Evolutionary conservation across 306 rosid genomes (phyloP).

Genomic region (Oemleria cerasiformis): DNA sequence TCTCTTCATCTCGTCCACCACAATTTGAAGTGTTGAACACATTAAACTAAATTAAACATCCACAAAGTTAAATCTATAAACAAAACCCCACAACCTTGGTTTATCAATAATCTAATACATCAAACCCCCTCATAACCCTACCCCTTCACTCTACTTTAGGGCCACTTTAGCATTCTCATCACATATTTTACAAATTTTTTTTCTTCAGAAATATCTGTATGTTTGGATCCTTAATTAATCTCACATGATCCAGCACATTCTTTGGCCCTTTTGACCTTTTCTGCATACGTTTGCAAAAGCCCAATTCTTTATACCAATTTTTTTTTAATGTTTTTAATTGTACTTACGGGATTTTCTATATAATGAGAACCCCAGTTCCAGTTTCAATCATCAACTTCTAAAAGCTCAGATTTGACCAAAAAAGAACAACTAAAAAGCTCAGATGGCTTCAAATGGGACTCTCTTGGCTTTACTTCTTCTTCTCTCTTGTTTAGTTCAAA

Average conservation of each 20-base stretch:
- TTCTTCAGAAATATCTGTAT: background rate
- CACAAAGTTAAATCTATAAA: conserved; percentile 34
- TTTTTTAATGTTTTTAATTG: background rate
- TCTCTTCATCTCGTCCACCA: background rate
- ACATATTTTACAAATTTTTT: background rate
- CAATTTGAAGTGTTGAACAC: background rate
- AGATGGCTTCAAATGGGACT: conserved; percentile 57
- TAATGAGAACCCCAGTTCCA: background rate
- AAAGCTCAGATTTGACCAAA: background rate
- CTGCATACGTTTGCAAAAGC: background rate
- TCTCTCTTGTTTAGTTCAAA: conserved; percentile 41
- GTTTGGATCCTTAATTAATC: background rate
- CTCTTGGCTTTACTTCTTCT: conserved; percentile 51
- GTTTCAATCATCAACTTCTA: conserved; percentile 12
- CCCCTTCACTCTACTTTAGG: conserved; percentile 28
- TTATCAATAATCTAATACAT: background rate
- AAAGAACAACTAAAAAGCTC: background rate
- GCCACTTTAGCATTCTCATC: conserved; percentile 13
- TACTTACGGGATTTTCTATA: conserved; percentile 19
- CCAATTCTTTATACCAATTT: background rate
- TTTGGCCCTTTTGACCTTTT: conserved; percentile 20
- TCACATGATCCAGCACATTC: background rate
- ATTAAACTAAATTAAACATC: background rate
- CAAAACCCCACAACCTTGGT: conserved; percentile 10
- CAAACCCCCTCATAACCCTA: background rate